Conservation (phyloP, 2,329 filamentous ascomycete species). For the Cadophora sp. region DNA sequence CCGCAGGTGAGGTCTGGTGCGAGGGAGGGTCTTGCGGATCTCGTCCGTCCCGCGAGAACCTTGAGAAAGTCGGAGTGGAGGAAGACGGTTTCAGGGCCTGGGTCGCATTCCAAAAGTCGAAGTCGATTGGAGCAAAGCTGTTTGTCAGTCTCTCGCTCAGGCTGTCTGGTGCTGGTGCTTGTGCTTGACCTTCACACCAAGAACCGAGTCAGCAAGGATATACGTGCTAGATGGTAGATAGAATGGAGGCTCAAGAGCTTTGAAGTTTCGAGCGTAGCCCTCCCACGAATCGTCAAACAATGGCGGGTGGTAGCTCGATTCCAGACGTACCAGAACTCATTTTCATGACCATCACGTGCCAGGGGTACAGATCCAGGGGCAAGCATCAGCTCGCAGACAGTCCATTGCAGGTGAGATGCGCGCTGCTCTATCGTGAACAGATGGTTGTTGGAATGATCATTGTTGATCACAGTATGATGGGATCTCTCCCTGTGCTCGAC, state of each 20-base stretch:
- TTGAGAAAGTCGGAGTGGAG: slow-evolving; percentile 33
- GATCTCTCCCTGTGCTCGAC: not conserved
- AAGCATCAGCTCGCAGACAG: slow-evolving; percentile 11
- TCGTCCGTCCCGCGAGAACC: slow-evolving; percentile 33
- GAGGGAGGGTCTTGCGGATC: slow-evolving; percentile 32
- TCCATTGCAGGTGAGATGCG: slow-evolving; percentile 16
- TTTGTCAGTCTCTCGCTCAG: slow-evolving; percentile 38
- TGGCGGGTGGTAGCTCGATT: slow-evolving; percentile 16
- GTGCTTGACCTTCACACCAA: slow-evolving; percentile 25
- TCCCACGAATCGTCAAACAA: slow-evolving; percentile 12
- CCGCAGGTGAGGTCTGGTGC: slow-evolving; percentile 32
- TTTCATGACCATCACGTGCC: slow-evolving; percentile 20
- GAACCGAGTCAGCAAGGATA: slow-evolving; percentile 37
- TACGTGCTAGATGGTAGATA: slow-evolving; percentile 12
- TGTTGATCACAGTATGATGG: not conserved
- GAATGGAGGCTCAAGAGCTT: slow-evolving; percentile 5
- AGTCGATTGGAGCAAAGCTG: slow-evolving; percentile 37
- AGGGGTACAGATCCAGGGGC: slow-evolving; percentile 20
- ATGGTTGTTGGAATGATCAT: slow-evolving; percentile 8
- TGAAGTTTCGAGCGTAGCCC: slow-evolving; percentile 17
- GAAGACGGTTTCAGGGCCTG: slow-evolving; percentile 38
- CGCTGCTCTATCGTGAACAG: slow-evolving; percentile 1
- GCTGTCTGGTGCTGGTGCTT: slow-evolving; percentile 32
- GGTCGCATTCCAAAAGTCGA: slow-evolving; percentile 41
- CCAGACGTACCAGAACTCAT: slow-evolving; percentile 23